Evolutionary conservation across 1,139 yeast species (phyloP).

Genomic region (Meyerozyma guilliermondii): DNA sequence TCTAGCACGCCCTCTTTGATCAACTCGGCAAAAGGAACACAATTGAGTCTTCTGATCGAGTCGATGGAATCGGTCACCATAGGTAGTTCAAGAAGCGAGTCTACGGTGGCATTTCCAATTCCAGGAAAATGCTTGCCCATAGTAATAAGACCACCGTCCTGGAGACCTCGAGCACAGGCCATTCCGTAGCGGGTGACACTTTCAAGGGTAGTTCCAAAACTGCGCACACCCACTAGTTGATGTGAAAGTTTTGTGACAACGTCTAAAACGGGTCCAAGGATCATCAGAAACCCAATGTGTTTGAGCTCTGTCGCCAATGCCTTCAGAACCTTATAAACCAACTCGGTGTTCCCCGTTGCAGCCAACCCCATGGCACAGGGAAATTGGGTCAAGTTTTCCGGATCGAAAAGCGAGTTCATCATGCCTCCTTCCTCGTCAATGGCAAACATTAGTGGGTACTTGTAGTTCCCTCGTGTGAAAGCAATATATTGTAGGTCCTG

Average conservation of each 20-base stretch:
- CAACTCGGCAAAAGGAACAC: constrained; percentile 49
- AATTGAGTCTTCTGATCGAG: constrained; percentile 47
- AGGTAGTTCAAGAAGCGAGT: constrained; percentile 53
- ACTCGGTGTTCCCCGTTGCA: constrained; percentile 47
- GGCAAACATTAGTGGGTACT: constrained; percentile 44
- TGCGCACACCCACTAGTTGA: constrained; percentile 56
- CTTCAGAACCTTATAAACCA: constrained; percentile 50
- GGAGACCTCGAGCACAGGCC: constrained; percentile 52
- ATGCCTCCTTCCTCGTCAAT: constrained; percentile 40
- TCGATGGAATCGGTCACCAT: constrained; percentile 54
- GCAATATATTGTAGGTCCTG: constrained; percentile 55
- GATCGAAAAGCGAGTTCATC: constrained; percentile 54
- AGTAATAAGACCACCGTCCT: constrained; percentile 51
- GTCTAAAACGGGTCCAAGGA: constrained; percentile 62
- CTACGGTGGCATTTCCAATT: constrained; percentile 58
- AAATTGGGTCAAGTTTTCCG: constrained; percentile 49
- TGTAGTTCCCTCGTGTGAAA: constrained; percentile 42
- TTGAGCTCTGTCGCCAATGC: constrained; percentile 53
- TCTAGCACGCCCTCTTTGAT: constrained; percentile 47
- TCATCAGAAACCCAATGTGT: constrained; percentile 52
- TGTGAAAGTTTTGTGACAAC: constrained; percentile 55
- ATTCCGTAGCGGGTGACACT: constrained; percentile 53
- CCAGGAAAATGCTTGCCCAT: constrained; percentile 70
- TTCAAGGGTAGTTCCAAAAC: constrained; percentile 58
- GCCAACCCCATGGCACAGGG: constrained; percentile 67